phyloP scores from a whole-genome alignment of 345 rosid species.

The Brassica incana region DNA sequence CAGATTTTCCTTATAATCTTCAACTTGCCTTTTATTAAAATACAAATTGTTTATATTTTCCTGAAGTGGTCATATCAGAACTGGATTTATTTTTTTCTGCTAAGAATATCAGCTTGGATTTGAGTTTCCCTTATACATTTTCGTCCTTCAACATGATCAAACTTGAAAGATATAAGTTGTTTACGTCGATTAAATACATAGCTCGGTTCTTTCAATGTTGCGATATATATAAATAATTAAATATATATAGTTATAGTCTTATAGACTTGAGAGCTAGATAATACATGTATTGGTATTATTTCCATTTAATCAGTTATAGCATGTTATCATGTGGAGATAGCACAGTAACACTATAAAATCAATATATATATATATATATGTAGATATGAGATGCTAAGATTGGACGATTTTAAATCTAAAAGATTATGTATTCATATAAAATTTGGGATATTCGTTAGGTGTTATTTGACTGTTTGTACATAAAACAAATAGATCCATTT shows the following conservation, averaged over 20 bases:
- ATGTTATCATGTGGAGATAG: background rate
- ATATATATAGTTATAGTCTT: background rate
- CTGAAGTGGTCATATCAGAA: background rate
- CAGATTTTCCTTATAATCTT: background rate
- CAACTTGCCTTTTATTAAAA: background rate
- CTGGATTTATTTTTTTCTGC: too few species aligned
- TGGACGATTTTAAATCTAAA: background rate
- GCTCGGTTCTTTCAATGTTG: background rate
- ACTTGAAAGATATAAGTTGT: background rate
- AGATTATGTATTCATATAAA: background rate
- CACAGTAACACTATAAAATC: background rate
- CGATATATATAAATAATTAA: too few species aligned
- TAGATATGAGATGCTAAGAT: background rate
- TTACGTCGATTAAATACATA: background rate
- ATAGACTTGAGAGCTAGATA: background rate
- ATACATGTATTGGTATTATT: background rate
- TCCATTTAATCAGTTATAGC: background rate
- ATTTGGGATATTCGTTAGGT: background rate
- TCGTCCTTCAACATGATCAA: background rate
- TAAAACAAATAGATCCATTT: background rate
- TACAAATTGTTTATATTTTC: background rate
- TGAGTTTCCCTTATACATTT: background rate
- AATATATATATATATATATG: background rate
- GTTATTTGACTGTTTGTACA: background rate
- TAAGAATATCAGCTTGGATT: background rate